Evolutionary conservation across 495 filamentous ascomycete species (phyloP).

Genomic region (Trichocladium uniseriatum): DNA sequence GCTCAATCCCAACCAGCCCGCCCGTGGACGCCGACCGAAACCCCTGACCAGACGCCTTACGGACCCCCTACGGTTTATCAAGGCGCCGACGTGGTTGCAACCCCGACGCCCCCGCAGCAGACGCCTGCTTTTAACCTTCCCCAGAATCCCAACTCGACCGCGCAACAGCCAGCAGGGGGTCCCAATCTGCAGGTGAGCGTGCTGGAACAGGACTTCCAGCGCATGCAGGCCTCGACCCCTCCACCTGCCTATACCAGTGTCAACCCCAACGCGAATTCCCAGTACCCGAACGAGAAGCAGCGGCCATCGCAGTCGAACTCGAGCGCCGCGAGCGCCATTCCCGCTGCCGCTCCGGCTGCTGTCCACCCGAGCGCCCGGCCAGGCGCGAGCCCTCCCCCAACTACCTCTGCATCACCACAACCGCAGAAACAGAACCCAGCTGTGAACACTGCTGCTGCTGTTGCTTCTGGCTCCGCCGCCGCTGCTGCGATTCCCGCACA

Average conservation of each 20-base stretch:
- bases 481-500: slow-evolving; percentile 12
- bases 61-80: slow-evolving; percentile 92
- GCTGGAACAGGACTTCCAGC: slow-evolving; percentile 77
- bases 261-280: slow-evolving; percentile 38
- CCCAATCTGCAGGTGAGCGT: slow-evolving; percentile 45
- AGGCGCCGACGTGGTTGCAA: slow-evolving; percentile 50
- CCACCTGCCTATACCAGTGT: slow-evolving; percentile 89
- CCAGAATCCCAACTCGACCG: slow-evolving; percentile 24
- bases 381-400: neutral
- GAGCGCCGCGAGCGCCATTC: slow-evolving; percentile 25
- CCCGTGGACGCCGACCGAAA: slow-evolving; percentile 94
- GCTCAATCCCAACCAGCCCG: slow-evolving; percentile 49
- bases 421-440: slow-evolving; percentile 14
- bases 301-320: slow-evolving; percentile 34
- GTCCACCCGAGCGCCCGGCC: slow-evolving; percentile 4
- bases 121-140: slow-evolving; percentile 24
- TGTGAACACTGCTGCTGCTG: slow-evolving; percentile 12
- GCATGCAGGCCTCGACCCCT: slow-evolving; percentile 78
- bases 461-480: slow-evolving; percentile 33
- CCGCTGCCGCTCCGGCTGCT: slow-evolving; percentile 6
- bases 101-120: slow-evolving; percentile 25
- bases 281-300: slow-evolving; percentile 75
- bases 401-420: slow-evolving; percentile 9
- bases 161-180: slow-evolving; percentile 15
- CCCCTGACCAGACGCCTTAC: slow-evolving; percentile 68